Conservation (phyloP, 352 stramenopile genomes). For the Phytopythium aichiense region DNA sequence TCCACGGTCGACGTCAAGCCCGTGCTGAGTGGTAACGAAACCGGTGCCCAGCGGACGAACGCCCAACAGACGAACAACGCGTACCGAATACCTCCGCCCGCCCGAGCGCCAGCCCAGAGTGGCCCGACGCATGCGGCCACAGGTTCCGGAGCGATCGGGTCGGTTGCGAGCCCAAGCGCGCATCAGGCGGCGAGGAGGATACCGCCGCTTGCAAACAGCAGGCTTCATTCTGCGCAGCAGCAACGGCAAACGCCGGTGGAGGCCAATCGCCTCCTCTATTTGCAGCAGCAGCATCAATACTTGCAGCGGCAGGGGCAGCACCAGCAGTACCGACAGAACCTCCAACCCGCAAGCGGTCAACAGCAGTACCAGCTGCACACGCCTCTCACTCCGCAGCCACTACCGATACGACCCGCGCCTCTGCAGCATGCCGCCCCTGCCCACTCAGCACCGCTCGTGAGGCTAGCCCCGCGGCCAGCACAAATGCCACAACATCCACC, state of each 20-base stretch:
- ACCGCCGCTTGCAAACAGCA: neutral
- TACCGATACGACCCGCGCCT: neutral
- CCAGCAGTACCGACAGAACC: conserved; percentile 14
- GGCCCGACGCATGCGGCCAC: neutral
- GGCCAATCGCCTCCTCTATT: neutral
- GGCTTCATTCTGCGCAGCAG: neutral
- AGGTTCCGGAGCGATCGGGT: neutral
- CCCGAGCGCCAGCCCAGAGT: neutral
- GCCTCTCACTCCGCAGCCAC: neutral
- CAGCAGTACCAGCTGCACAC: conserved; percentile 9
- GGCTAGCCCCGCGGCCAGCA: too few relatives aligned
- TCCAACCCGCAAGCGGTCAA: conserved; percentile 7
- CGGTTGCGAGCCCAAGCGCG: neutral
- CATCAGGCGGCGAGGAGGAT: neutral
- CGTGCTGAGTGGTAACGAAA: neutral
- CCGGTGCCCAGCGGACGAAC: neutral
- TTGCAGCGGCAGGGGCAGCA: conserved; percentile 8
- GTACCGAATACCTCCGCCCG: neutral
- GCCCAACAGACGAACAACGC: neutral
- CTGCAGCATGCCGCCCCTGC: neutral
- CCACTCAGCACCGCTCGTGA: too few relatives aligned
- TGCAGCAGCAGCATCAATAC: conserved; percentile 7
- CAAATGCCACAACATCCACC: conserved; percentile 10
- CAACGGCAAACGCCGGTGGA: neutral
- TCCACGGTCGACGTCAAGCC: conserved; percentile 18